These are phyloP conservation scores for Aristolochia fimbriata DNA, from an alignment of 164 flowering plant genomes.

Conservation along the genomic window DNA sequence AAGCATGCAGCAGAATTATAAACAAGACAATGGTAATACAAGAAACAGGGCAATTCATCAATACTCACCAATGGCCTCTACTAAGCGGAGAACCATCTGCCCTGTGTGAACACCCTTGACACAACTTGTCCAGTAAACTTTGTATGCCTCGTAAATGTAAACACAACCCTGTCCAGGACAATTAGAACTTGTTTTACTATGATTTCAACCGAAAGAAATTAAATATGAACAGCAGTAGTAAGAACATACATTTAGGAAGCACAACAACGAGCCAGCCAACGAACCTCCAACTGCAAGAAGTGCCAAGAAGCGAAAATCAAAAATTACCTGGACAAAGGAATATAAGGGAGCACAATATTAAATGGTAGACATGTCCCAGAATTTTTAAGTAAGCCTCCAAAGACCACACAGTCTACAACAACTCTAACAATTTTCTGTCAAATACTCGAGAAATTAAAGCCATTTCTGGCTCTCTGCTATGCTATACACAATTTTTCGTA, in stretches of 20 bases:
- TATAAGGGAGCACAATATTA: background rate
- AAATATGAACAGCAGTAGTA: background rate
- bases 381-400: too few species aligned
- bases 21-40: background rate
- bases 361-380: too few species aligned
- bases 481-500: too few species aligned
- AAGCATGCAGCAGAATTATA: background rate
- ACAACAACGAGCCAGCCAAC: constrained; percentile 83
- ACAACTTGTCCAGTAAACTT: constrained; percentile 78
- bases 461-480: too few species aligned
- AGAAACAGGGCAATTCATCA: background rate
- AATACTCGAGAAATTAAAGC: too few species aligned
- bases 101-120: constrained; percentile 86
- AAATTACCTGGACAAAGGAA: constrained; percentile 37
- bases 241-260: constrained; percentile 53
- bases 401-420: too few species aligned
- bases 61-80: constrained; percentile 93
- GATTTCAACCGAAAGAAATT: background rate
- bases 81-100: constrained; percentile 82
- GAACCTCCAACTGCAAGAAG: constrained; percentile 93
- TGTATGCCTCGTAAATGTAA: constrained; percentile 83
- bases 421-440: too few species aligned
- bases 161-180: constrained; percentile 62
- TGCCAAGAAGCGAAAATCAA: constrained; percentile 96
- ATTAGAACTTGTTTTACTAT: background rate